These are phyloP conservation scores for Conticribra weissflogii DNA, from an alignment of 108 stramenopile genomes.

Conservation along the genomic window DNA sequence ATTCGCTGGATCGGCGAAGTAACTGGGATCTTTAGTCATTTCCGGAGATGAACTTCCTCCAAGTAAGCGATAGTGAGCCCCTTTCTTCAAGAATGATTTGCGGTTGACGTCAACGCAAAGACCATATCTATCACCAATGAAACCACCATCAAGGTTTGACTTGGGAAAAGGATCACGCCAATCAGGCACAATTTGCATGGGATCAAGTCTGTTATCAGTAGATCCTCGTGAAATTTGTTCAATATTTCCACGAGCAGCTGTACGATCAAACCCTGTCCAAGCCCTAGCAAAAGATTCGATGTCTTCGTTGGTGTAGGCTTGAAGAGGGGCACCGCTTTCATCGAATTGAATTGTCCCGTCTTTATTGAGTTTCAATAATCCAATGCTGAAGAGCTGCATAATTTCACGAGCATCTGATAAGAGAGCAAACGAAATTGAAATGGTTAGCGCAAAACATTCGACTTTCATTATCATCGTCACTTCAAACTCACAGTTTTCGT, in stretches of 20 bases:
- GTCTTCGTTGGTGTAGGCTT: slow-evolving; percentile 77
- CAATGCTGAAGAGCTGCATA: slow-evolving; percentile 71
- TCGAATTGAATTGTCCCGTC: slow-evolving; percentile 68
- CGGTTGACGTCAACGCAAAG: slow-evolving; percentile 63
- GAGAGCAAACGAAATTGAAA: not conserved
- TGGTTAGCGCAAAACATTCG: not conserved
- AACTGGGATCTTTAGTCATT: no score
- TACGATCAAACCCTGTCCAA: slow-evolving; percentile 71
- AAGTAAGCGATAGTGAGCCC: slow-evolving; percentile 60
- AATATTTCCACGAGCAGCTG: slow-evolving; percentile 46
- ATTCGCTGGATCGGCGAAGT: no score
- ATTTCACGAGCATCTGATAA: slow-evolving; percentile 44
- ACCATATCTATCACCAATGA: slow-evolving; percentile 72
- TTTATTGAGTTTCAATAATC: slow-evolving; percentile 54
- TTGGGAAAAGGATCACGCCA: slow-evolving; percentile 76
- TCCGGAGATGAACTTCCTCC: no score
- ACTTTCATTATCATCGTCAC: not conserved
- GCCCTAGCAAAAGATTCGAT: slow-evolving; percentile 63
- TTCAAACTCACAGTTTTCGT: not conserved
- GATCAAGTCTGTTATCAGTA: slow-evolving; percentile 49
- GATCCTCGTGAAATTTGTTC: slow-evolving; percentile 24
- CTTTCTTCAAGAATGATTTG: slow-evolving; percentile 56
- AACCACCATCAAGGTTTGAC: slow-evolving; percentile 47
- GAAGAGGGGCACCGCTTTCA: slow-evolving; percentile 29
- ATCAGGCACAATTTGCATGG: slow-evolving; percentile 45